Evolutionary conservation across 164 flowering plant species (phyloP).

Genomic region (Chloranthus sessilifolius): DNA sequence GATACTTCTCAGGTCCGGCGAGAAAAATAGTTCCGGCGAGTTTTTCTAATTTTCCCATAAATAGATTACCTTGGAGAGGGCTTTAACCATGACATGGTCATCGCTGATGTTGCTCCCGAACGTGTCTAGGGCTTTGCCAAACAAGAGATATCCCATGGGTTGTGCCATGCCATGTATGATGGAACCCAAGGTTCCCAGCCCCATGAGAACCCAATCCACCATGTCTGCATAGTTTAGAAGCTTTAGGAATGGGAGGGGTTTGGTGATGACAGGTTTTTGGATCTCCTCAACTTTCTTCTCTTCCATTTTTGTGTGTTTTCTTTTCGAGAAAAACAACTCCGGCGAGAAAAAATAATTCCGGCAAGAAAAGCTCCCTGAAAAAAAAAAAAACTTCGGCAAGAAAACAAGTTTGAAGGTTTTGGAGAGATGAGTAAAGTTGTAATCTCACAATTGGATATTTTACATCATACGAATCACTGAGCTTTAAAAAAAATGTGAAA

Average conservation of each 20-base stretch:
- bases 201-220: slow-evolving; percentile 58
- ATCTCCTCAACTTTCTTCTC: slow-evolving; percentile 7
- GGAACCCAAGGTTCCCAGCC: slow-evolving; percentile 57
- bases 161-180: slow-evolving; percentile 62
- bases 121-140: slow-evolving; percentile 67
- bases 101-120: slow-evolving; percentile 46
- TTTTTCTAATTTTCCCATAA: too few species aligned
- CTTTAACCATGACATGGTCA: slow-evolving; percentile 46
- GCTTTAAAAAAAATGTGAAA: too few species aligned
- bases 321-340: too few species aligned
- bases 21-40: too few species aligned
- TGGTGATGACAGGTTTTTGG: not conserved
- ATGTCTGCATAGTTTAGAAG: slow-evolving; percentile 61
- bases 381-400: too few species aligned
- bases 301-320: slow-evolving; percentile 4
- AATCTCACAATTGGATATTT: too few species aligned
- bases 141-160: slow-evolving; percentile 57
- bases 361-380: too few species aligned
- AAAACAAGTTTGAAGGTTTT: too few species aligned
- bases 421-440: too few species aligned
- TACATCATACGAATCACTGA: too few species aligned
- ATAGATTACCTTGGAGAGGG: slow-evolving; percentile 50
- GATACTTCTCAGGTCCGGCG: too few species aligned
- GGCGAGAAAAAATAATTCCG: too few species aligned
- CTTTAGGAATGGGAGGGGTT: slow-evolving; percentile 18